Conservation (phyloP, 345 rosid species). For the Lepidium aucheri region DNA sequence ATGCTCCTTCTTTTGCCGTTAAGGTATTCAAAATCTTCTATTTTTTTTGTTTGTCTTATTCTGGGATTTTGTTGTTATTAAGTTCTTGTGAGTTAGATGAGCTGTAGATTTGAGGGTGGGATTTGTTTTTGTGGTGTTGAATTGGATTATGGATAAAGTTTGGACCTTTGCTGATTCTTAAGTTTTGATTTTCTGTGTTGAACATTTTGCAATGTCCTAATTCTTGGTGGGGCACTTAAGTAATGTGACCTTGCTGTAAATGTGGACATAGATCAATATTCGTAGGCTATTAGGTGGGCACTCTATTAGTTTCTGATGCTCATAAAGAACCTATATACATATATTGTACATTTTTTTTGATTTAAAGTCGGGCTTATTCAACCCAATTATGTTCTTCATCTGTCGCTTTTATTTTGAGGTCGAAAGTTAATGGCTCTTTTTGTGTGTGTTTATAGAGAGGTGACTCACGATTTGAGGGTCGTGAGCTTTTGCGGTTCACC, state of each 20-base stretch:
- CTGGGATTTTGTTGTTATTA: background rate
- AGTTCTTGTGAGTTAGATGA: background rate
- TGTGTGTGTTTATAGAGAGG: constrained; percentile 49
- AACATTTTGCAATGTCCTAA: constrained; percentile 43
- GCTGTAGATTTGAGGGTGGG: background rate
- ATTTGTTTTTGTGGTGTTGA: background rate
- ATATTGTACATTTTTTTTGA: background rate
- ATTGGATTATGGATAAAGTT: background rate
- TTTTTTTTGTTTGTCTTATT: background rate
- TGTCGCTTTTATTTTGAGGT: background rate
- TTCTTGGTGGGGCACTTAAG: constrained; percentile 65
- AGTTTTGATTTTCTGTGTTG: background rate
- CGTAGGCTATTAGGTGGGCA: constrained; percentile 69
- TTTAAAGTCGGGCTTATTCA: background rate
- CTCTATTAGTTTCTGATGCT: constrained; percentile 31
- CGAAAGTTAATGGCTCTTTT: background rate
- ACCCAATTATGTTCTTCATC: background rate
- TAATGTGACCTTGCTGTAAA: constrained; percentile 67
- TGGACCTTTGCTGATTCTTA: constrained; percentile 1
- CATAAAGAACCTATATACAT: constrained; percentile 42
- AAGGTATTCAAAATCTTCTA: constrained; percentile 8
- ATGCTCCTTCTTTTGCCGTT: constrained; percentile 20
- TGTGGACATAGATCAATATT: constrained; percentile 46
- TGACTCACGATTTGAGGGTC: constrained; percentile 53
- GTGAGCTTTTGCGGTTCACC: constrained; percentile 53